Base-by-base conservation (phyloP, 352 stramenopile genomes). In the Phytophthora pluvialis region DNA sequence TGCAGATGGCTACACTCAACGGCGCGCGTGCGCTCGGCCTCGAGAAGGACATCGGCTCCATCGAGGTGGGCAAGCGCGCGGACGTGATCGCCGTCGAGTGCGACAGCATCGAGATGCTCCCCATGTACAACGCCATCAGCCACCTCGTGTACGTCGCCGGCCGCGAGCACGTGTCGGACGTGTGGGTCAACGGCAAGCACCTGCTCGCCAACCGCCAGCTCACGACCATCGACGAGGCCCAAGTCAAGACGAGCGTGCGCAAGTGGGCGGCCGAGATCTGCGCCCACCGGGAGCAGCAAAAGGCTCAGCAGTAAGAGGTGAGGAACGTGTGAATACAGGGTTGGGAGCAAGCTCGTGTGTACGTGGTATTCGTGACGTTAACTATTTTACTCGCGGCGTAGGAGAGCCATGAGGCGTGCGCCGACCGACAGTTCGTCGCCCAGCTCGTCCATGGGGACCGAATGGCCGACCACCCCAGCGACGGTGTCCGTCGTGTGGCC, bases 1-100 rank as follows among this genome's bases (percentile, higher is more conserved):
- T 97, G 31, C 72, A 87, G 55, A 97, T 97, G 88, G 90, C 91
- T 44, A 97, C 91, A 25, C 72, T 97, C 42, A 97, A 97, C 60
- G 91, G 90, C 32, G 91, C 91, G 25, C 93, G 93, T 40, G 91
- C 89, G 5, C 64, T 97, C 7, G 86, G 88, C 0, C 61, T 97
- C 3, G 88, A 90, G 15, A 69, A 89, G 29, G 80, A 91, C 25
- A 88, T 96, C 38, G 91, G 91, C 12, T 94, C 86, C 6, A 78
- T 97, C 29, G 83, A 96, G 50, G 73, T 94, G 39, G 89, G 89
- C 62, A 97, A 95, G 61, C 72, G 83, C 29, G 90, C 90, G 8
- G 90, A 97, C 58, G 45, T 97, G 7, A 91, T 96, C 21, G 88
- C 86, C 3, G 73, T 97, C 52, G 70, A 87, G 46, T 84, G 87